Conservation (phyloP, 192 early-diverging fungal species). For the Phycomyces nitens region DNA sequence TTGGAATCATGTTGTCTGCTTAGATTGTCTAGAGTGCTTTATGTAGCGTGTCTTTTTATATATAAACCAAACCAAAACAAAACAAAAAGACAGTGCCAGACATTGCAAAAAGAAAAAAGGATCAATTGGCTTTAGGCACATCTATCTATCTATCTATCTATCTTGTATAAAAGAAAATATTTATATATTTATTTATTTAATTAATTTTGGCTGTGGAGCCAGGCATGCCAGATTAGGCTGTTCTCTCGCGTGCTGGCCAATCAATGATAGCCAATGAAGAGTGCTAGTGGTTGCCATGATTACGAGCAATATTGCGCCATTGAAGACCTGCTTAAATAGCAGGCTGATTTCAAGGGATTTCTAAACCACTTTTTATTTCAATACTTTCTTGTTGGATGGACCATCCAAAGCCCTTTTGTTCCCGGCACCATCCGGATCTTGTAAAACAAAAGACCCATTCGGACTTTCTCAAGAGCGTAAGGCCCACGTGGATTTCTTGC, state of each 20-base stretch:
- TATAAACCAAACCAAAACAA: not conserved
- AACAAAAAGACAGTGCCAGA: not conserved
- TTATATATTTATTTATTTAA: too few species aligned
- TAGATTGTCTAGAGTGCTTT: conserved; percentile 40
- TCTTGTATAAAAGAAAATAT: too few species aligned
- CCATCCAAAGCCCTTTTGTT: not conserved
- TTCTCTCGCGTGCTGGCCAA: not conserved
- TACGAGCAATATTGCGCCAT: not conserved
- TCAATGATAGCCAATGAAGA: not conserved
- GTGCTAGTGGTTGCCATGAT: not conserved
- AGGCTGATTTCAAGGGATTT: too few species aligned
- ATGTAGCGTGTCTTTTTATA: not conserved
- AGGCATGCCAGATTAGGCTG: not conserved
- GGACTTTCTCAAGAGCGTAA: too few species aligned
- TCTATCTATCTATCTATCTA: too few species aligned
- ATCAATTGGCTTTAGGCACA: too few species aligned
- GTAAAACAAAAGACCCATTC: too few species aligned
- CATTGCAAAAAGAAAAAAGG: too few species aligned
- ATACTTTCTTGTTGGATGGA: not conserved
- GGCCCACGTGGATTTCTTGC: too few species aligned
- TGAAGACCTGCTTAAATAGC: not conserved
- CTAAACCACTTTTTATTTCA: too few species aligned
- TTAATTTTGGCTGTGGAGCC: too few species aligned
- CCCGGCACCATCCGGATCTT: not conserved
- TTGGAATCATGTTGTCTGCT: conserved; percentile 85